A percentile compares a stretch with the other conserved stretches of the same genome.
These are phyloP conservation scores for Phaseolus coccineus DNA, from an alignment of 331 rosid genomes.

Conservation along the genomic window DNA sequence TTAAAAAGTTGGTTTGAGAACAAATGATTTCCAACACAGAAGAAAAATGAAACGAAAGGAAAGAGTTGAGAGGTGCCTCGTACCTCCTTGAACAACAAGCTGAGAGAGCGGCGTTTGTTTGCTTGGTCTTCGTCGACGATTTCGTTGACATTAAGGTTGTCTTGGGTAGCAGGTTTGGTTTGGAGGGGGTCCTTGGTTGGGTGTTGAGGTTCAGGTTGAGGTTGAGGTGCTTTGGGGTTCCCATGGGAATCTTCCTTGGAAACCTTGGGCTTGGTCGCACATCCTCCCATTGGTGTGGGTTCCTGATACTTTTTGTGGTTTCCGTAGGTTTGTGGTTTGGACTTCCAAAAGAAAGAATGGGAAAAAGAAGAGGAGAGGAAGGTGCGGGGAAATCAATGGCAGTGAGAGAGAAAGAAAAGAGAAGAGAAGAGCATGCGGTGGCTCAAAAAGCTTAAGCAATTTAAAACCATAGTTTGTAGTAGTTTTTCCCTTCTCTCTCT, in stretches of 20 bases:
- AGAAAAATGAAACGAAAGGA: background rate
- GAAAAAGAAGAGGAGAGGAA: background rate
- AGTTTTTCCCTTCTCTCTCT: background rate
- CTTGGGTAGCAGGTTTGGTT: background rate
- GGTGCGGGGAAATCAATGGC: constrained; percentile 31
- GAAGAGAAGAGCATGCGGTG: background rate
- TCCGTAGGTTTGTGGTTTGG: background rate
- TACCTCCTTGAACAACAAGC: constrained; percentile 68
- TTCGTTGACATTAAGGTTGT: constrained; percentile 35
- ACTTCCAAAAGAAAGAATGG: background rate
- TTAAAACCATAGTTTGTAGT: constrained; percentile 30
- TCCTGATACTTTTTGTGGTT: background rate
- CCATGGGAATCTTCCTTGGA: constrained; percentile 35
- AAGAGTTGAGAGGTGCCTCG: background rate
- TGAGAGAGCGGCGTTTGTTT: constrained; percentile 61
- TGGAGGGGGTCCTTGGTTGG: background rate
- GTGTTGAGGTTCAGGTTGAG: constrained; percentile 44
- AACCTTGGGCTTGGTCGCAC: constrained; percentile 75
- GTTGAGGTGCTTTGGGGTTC: constrained; percentile 25
- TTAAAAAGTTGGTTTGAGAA: background rate
- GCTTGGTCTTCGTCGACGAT: constrained; percentile 55
- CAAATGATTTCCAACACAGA: background rate
- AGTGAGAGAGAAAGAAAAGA: background rate
- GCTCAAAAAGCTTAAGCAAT: background rate
- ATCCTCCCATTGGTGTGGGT: constrained; percentile 64